Conservation (phyloP, 805 yeast species). For the Metahyphopichia silvanorum region DNA sequence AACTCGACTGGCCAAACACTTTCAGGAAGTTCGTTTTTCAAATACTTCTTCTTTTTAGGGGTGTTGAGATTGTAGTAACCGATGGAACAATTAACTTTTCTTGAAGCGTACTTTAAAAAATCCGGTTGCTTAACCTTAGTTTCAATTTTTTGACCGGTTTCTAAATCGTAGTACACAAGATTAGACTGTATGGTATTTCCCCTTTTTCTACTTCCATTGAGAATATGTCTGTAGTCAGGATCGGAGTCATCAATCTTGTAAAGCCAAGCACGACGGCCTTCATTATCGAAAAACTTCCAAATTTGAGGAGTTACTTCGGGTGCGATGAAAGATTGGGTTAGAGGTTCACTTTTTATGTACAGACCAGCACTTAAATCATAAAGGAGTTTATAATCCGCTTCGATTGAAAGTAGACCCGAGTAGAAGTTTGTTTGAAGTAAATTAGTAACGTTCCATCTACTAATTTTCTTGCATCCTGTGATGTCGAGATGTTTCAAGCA, state of each 20-base stretch:
- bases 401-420: conserved; percentile 52
- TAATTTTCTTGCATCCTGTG: conserved; percentile 57
- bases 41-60: conserved; percentile 27
- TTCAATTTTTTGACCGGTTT: conserved; percentile 59
- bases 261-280: conserved; percentile 82
- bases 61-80: conserved; percentile 44
- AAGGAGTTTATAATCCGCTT: conserved; percentile 57
- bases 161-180: conserved; percentile 57
- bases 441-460: conserved; percentile 48
- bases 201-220: conserved; percentile 13
- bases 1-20: conserved; percentile 52
- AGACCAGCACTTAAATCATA: conserved; percentile 45
- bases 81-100: conserved; percentile 53
- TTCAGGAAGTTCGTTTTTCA: conserved; percentile 28
- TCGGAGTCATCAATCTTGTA: conserved; percentile 42
- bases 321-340: conserved; percentile 26
- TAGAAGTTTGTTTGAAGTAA: conserved; percentile 26
- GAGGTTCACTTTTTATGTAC: conserved; percentile 25
- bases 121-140: conserved; percentile 43
- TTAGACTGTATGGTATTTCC: conserved; percentile 19
- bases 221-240: conserved; percentile 27
- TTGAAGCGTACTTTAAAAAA: conserved; percentile 51
- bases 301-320: conserved; percentile 26
- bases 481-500: conserved; percentile 61
- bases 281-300: conserved; percentile 55